These are phyloP conservation scores for Fusarium sp. DNA, from an alignment of 2,329 filamentous ascomycete genomes.

Conservation along the genomic window DNA sequence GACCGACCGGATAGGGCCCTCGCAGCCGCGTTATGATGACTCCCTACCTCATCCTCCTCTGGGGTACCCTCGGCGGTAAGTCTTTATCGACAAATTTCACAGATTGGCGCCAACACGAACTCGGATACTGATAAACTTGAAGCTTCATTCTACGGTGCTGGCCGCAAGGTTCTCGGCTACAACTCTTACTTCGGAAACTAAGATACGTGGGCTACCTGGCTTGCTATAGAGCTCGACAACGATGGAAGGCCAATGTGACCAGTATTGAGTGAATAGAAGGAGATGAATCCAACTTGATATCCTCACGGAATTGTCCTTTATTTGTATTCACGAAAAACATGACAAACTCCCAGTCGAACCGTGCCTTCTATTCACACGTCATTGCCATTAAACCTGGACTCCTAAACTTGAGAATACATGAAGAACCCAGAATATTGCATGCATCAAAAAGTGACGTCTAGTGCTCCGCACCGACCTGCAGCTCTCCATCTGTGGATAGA, in stretches of 20 bases:
- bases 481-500: conserved; percentile 18
- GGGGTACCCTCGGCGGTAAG: conserved; percentile 72
- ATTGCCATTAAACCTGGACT: conserved; percentile 51
- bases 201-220: conserved; percentile 23
- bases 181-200: conserved; percentile 81
- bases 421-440: conserved; percentile 43
- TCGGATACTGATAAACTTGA: conserved; percentile 33
- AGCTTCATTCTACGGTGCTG: conserved; percentile 77
- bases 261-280: conserved; percentile 48
- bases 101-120: not conserved
- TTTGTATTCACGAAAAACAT: conserved; percentile 3
- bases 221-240: conserved; percentile 20
- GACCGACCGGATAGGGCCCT: conserved; percentile 63
- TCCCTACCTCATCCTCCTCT: conserved; percentile 76
- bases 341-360: conserved; percentile 20
- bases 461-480: conserved; percentile 41
- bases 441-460: conserved; percentile 37
- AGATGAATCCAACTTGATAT: conserved; percentile 34
- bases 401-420: conserved; percentile 50
- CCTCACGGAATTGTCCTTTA: conserved; percentile 20
- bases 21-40: conserved; percentile 74
- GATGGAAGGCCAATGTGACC: conserved; percentile 38
- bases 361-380: conserved; percentile 47
- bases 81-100: conserved; percentile 31
- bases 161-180: conserved; percentile 79